Conservation (phyloP, 2,329 filamentous ascomycete genomes). For the Trichoderma oligosporum region DNA sequence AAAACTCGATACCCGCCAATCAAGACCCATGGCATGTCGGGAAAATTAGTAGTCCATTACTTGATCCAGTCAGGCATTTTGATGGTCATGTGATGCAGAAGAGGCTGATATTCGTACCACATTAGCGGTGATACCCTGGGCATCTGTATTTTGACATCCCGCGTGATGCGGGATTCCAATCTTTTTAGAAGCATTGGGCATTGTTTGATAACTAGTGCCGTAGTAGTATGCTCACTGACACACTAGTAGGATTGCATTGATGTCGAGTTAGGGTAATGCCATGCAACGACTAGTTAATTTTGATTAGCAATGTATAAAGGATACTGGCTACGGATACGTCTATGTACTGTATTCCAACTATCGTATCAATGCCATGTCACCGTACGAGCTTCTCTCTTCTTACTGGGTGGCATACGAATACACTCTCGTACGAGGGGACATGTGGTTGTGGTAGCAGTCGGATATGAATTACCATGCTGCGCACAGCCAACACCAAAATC, state of each 20-base stretch:
- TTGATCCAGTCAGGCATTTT: slow-evolving; percentile 7
- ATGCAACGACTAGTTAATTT: too few species aligned
- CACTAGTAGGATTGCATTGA: slow-evolving; percentile 10
- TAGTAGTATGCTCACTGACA: too few species aligned
- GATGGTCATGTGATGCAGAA: slow-evolving; percentile 19
- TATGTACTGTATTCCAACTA: slow-evolving; percentile 7
- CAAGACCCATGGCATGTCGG: slow-evolving; percentile 4
- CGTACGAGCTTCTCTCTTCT: not conserved
- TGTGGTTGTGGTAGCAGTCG: slow-evolving; percentile 1
- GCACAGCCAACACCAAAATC: not conserved
- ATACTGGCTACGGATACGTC: too few species aligned
- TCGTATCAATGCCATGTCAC: slow-evolving; percentile 5
- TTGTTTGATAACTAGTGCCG: not conserved
- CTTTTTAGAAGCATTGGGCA: not conserved
- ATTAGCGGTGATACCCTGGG: slow-evolving; percentile 16
- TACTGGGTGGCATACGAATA: slow-evolving; percentile 15
- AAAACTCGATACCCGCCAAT: not conserved
- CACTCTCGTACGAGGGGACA: slow-evolving; percentile 7
- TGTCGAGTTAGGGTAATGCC: too few species aligned
- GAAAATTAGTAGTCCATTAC: not conserved
- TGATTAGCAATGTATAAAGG: not conserved
- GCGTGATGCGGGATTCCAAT: slow-evolving; percentile 9
- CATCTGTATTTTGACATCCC: slow-evolving; percentile 12
- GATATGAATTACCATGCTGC: too few species aligned
- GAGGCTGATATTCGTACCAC: slow-evolving; percentile 15